These are phyloP conservation scores for Nakazawaea laoshanensis DNA, from an alignment of 805 yeast species.

Conservation along the genomic window DNA sequence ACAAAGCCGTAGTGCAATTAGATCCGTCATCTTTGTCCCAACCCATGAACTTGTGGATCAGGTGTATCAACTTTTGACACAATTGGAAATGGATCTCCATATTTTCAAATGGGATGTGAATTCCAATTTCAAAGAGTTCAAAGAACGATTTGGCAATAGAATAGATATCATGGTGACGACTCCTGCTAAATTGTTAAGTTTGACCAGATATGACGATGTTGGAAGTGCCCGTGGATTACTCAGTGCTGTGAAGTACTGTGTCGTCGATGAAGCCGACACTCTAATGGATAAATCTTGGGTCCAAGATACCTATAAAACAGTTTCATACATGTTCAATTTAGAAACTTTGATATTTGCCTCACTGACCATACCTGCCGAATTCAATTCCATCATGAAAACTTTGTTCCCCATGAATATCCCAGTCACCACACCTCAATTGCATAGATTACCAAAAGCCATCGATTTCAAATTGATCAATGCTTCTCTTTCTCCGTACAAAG, in stretches of 20 bases:
- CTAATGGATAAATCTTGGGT: conserved; percentile 76
- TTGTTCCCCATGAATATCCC: conserved; percentile 60
- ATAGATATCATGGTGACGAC: conserved; percentile 81
- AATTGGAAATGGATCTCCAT: conserved; percentile 26
- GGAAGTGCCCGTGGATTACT: conserved; percentile 27
- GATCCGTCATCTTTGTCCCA: conserved; percentile 77
- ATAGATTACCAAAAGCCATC: conserved; percentile 71
- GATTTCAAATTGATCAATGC: conserved; percentile 73
- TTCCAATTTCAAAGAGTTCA: conserved; percentile 43
- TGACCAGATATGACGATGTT: conserved; percentile 22
- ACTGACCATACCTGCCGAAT: conserved; percentile 82
- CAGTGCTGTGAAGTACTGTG: conserved; percentile 46
- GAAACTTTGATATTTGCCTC: conserved; percentile 70
- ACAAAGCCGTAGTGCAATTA: conserved; percentile 36
- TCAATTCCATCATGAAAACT: conserved; percentile 49
- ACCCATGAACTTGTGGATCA: conserved; percentile 86
- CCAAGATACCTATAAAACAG: conserved; percentile 49
- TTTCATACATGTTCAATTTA: conserved; percentile 40
- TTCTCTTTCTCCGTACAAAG: conserved; percentile 68
- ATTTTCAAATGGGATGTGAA: conserved; percentile 57
- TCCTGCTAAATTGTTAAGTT: conserved; percentile 56
- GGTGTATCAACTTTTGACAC: conserved; percentile 40
- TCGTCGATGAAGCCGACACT: conserved; percentile 92
- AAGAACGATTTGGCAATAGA: conserved; percentile 37
- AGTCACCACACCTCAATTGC: conserved; percentile 74